Percentiles rank a stretch among this genome's conserved stretches.
These are phyloP conservation scores for Blastocystis sp. DNA, from an alignment of 352 stramenopile species.

Conservation along the genomic window DNA sequence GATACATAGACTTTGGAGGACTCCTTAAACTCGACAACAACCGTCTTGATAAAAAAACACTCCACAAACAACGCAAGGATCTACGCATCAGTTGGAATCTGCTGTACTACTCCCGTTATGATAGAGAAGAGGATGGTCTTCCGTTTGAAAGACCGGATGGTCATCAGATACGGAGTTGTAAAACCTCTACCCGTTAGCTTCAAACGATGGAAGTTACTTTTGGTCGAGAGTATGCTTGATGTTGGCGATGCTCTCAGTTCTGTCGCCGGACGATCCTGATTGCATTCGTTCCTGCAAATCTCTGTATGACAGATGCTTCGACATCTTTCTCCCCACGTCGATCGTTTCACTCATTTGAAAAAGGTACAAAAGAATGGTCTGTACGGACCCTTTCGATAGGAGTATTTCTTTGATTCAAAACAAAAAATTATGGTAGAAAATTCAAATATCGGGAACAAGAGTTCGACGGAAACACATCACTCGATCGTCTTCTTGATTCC, in stretches of 20 bases:
- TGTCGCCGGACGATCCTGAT: background rate
- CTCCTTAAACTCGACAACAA: background rate
- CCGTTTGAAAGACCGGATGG: background rate
- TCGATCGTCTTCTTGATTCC: background rate
- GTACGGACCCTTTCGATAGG: background rate
- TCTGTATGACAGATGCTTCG: conserved; percentile 21
- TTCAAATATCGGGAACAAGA: background rate
- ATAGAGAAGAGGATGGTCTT: background rate
- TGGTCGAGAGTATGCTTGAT: background rate
- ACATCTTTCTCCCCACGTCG: background rate
- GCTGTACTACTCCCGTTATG: background rate
- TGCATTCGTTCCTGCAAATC: background rate
- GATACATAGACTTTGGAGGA: background rate
- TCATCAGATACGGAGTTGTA: background rate
- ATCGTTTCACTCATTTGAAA: background rate
- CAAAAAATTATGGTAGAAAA: background rate
- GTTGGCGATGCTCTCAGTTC: background rate
- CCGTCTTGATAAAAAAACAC: background rate
- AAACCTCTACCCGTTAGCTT: background rate
- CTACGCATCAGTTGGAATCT: background rate
- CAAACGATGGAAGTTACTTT: background rate
- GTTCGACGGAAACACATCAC: background rate
- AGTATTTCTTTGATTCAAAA: background rate
- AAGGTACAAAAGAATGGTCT: background rate
- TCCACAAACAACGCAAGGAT: background rate